phyloP scores from a whole-genome alignment of 2,329 filamentous ascomycete genomes.

The Tolypocladium tundrense region DNA sequence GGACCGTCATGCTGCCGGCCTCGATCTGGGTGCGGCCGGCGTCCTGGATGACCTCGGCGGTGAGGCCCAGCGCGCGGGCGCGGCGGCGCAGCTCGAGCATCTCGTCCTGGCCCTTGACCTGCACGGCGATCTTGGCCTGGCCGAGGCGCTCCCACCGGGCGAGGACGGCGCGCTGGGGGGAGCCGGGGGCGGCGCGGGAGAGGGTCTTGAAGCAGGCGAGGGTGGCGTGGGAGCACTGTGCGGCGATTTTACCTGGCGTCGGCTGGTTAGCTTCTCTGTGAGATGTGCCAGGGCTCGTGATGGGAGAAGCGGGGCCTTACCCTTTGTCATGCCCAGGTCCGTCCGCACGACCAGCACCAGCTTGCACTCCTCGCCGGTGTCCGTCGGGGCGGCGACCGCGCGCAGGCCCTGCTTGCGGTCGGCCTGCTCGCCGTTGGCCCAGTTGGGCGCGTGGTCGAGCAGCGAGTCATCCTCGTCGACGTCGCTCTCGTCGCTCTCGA shows the following conservation, averaged over 20 bases:
- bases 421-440: slow-evolving; percentile 51
- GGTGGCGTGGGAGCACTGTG: slow-evolving; percentile 91
- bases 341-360: slow-evolving; percentile 85
- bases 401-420: slow-evolving; percentile 48
- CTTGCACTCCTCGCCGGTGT: slow-evolving; percentile 73
- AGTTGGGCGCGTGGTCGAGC: slow-evolving; percentile 58
- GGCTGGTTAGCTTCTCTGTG: neutral
- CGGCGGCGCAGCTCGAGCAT: slow-evolving; percentile 62
- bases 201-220: slow-evolving; percentile 93
- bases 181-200: slow-evolving; percentile 41
- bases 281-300: neutral
- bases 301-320: slow-evolving; percentile 33
- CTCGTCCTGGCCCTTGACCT: slow-evolving; percentile 80
- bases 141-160: slow-evolving; percentile 76
- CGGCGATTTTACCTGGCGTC: slow-evolving; percentile 79
- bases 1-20: slow-evolving; percentile 80
- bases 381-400: slow-evolving; percentile 6
- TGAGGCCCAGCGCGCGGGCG: slow-evolving; percentile 74
- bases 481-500: slow-evolving; percentile 61
- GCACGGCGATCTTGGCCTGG: slow-evolving; percentile 88
- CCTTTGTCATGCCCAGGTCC: slow-evolving; percentile 95
- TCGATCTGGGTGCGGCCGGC: slow-evolving; percentile 97
- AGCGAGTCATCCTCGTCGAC: slow-evolving; percentile 48
- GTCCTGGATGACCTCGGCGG: slow-evolving; percentile 84
- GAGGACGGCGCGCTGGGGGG: slow-evolving; percentile 53